phyloP scores from a whole-genome alignment of 1,284 basidiomycete genomes.

The Trichosporon coremiiforme region DNA sequence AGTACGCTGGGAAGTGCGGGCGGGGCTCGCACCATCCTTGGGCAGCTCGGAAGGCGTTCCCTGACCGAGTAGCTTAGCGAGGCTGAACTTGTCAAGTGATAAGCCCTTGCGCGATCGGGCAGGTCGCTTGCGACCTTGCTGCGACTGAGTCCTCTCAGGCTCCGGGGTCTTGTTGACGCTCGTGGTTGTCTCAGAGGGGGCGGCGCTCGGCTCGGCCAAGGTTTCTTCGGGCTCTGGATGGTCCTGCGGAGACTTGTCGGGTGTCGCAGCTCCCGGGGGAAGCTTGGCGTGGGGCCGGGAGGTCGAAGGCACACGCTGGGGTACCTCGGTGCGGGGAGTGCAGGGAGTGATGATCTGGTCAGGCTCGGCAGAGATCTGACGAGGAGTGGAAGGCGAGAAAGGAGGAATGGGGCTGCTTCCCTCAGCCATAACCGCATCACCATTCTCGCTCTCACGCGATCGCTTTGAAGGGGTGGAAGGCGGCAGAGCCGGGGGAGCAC shows the following conservation, averaged over 20 bases:
- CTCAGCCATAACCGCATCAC: slow-evolving; percentile 11
- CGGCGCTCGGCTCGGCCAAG: neutral
- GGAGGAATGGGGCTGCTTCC: neutral
- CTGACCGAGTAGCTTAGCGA: slow-evolving; percentile 64
- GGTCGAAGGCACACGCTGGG: slow-evolving; percentile 17
- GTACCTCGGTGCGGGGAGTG: neutral
- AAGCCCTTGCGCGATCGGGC: slow-evolving; percentile 64
- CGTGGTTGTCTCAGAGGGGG: neutral
- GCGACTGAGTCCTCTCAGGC: slow-evolving; percentile 28
- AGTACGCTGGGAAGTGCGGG: slow-evolving; percentile 23
- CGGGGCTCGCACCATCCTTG: slow-evolving; percentile 24
- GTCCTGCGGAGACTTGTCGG: slow-evolving; percentile 26
- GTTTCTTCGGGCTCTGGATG: slow-evolving; percentile 14
- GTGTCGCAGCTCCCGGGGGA: slow-evolving; percentile 29
- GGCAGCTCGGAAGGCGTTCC: slow-evolving; percentile 25
- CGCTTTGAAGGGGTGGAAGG: slow-evolving; percentile 29
- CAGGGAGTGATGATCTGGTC: slow-evolving; percentile 10
- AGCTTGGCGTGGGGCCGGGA: slow-evolving; percentile 22
- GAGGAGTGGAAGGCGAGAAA: slow-evolving; percentile 2
- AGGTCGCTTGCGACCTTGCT: slow-evolving; percentile 39
- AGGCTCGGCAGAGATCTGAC: neutral
- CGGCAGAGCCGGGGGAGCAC: slow-evolving; percentile 5
- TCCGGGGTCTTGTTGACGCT: slow-evolving; percentile 26
- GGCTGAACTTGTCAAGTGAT: slow-evolving; percentile 73
- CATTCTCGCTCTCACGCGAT: slow-evolving; percentile 18